phyloP scores from a whole-genome alignment of 768 basidiomycete species.

The Xerocomus brunneocitrinus region DNA sequence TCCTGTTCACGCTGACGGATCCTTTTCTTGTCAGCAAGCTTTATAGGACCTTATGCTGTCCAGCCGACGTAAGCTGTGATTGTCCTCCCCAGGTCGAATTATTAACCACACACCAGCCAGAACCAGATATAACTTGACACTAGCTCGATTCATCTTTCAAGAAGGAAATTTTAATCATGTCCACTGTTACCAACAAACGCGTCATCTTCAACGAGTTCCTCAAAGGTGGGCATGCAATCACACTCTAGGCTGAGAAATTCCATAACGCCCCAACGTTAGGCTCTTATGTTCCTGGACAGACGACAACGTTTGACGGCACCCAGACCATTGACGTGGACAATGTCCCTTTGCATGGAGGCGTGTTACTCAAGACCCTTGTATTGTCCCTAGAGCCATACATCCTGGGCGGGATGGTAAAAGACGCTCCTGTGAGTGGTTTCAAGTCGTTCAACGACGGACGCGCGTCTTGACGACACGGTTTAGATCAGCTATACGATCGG shows the following conservation, averaged over 20 bases:
- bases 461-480: not conserved
- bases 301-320: constrained; percentile 40
- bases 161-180: not conserved
- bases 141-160: too few species aligned
- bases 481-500: not conserved
- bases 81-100: too few species aligned
- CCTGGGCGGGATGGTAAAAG: constrained; percentile 35
- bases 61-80: too few species aligned
- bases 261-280: not conserved
- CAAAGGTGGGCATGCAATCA: not conserved
- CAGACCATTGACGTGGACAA: constrained; percentile 48
- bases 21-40: too few species aligned
- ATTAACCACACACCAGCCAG: not conserved
- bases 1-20: not conserved
- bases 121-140: not conserved
- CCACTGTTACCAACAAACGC: not conserved
- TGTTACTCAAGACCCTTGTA: constrained; percentile 48
- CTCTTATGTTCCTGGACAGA: constrained; percentile 34
- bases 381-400: constrained; percentile 46
- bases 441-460: not conserved
- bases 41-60: too few species aligned
- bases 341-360: constrained; percentile 40
- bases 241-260: not conserved
- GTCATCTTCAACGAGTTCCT: constrained; percentile 1
- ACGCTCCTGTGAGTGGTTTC: not conserved